phyloP scores from a whole-genome alignment of 495 filamentous ascomycete genomes.

The Ascodesmis nigricans region DNA sequence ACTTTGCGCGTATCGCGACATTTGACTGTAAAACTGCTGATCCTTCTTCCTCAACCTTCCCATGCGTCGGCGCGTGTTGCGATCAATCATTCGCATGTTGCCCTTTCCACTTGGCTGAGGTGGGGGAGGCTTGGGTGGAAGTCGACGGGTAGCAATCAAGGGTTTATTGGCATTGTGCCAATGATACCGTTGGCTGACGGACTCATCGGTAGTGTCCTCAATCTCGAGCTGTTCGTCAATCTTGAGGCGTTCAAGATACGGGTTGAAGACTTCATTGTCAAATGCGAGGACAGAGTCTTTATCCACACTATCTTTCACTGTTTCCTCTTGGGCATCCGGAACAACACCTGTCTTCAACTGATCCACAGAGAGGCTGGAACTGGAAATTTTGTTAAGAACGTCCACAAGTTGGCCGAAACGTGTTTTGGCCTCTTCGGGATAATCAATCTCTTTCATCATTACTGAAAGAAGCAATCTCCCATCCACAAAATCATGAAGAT shows the following conservation, averaged over 20 bases:
- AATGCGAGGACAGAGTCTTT: conserved; percentile 33
- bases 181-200: conserved; percentile 27
- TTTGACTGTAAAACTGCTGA: conserved; percentile 36
- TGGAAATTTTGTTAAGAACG: too few relatives aligned
- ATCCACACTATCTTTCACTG: conserved; percentile 16
- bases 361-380: too few relatives aligned
- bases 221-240: conserved; percentile 1
- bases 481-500: conserved; percentile 42
- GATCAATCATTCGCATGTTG: too few relatives aligned
- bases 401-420: not conserved
- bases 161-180: conserved; percentile 38
- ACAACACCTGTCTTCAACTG: not conserved
- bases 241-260: conserved; percentile 26
- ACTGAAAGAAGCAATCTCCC: conserved; percentile 31
- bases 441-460: not conserved
- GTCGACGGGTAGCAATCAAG: too few relatives aligned
- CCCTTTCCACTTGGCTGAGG: too few relatives aligned
- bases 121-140: too few relatives aligned
- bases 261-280: conserved; percentile 35
- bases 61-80: not conserved
- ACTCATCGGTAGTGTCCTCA: not conserved
- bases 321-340: not conserved
- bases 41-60: conserved; percentile 23
- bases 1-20: conserved; percentile 46
- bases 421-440: not conserved